Conservation (phyloP, 1,284 basidiomycete species). For the Ganoderma multipileum region DNA sequence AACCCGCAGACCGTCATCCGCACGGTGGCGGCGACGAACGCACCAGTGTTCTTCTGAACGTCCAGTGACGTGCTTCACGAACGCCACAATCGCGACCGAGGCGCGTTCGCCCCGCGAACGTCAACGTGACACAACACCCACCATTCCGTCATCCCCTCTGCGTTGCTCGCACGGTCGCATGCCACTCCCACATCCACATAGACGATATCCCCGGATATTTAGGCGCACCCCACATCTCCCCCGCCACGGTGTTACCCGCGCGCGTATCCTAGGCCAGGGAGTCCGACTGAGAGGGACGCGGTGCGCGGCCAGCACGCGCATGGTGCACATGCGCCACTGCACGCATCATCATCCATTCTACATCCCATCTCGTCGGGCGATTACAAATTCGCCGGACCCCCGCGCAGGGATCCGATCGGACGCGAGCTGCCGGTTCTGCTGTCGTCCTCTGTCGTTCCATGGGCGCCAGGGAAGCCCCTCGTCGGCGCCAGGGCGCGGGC, state of each 20-base stretch:
- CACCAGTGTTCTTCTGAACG: conserved; percentile 40
- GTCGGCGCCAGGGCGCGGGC: conserved; percentile 1
- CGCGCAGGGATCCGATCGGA: conserved; percentile 29
- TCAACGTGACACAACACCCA: conserved; percentile 1
- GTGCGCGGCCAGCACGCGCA: not conserved
- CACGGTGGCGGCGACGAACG: conserved; percentile 35
- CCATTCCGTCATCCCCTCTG: not conserved
- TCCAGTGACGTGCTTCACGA: not conserved
- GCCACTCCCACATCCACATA: not conserved
- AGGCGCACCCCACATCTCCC: not conserved
- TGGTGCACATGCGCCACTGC: not conserved
- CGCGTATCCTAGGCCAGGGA: not conserved
- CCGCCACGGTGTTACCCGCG: not conserved
- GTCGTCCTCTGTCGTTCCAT: not conserved
- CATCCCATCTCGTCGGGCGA: conserved; percentile 20
- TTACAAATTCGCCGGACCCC: conserved; percentile 28
- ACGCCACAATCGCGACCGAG: conserved; percentile 7
- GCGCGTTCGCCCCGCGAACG: not conserved
- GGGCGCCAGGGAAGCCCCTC: conserved; percentile 16
- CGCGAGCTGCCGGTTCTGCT: conserved; percentile 18
- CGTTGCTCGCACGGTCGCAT: not conserved
- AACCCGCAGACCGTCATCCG: conserved; percentile 37
- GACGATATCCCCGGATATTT: not conserved
- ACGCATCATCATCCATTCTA: not conserved
- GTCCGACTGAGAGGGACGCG: not conserved